A percentile compares a stretch with the other conserved stretches of the same genome.
Evolutionary conservation across 176 grass and related monocot species (phyloP).

Genomic region (Ensete ventricosum): DNA sequence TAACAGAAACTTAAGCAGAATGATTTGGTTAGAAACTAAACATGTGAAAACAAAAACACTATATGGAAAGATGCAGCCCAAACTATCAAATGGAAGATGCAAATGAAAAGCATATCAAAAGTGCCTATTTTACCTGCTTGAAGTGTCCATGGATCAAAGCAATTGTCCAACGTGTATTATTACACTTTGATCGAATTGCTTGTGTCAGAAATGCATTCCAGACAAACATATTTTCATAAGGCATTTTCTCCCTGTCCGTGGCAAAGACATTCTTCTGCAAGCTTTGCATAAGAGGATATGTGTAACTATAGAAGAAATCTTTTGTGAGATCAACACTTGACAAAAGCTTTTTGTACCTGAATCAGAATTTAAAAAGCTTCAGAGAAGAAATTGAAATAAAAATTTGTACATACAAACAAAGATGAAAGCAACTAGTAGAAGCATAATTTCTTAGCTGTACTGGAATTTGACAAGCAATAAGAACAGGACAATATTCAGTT

Average conservation of each 20-base stretch:
- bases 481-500: background rate
- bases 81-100: background rate
- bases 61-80: background rate
- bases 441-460: background rate
- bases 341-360: conserved; percentile 95
- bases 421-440: background rate
- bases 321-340: conserved; percentile 86
- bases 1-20: too few relatives aligned
- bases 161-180: conserved; percentile 83
- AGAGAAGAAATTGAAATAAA: conserved; percentile 7
- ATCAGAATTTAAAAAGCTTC: background rate
- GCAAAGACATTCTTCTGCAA: conserved; percentile 71
- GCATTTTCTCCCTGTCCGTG: conserved; percentile 47
- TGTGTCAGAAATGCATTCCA: conserved; percentile 89
- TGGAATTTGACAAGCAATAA: background rate
- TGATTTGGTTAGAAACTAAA: too few relatives aligned
- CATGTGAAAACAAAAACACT: too few relatives aligned
- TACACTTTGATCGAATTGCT: conserved; percentile 72
- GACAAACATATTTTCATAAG: conserved; percentile 87
- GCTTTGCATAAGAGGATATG: conserved; percentile 90
- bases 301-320: conserved; percentile 98
- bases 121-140: conserved; percentile 55
- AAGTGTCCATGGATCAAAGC: conserved; percentile 92
- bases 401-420: conserved; percentile 1
- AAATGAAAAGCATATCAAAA: background rate